Percentiles rank a stretch among this genome's conserved stretches.
phyloP scores from a whole-genome alignment of 441 rosid species.

The Eruca vesicaria region DNA sequence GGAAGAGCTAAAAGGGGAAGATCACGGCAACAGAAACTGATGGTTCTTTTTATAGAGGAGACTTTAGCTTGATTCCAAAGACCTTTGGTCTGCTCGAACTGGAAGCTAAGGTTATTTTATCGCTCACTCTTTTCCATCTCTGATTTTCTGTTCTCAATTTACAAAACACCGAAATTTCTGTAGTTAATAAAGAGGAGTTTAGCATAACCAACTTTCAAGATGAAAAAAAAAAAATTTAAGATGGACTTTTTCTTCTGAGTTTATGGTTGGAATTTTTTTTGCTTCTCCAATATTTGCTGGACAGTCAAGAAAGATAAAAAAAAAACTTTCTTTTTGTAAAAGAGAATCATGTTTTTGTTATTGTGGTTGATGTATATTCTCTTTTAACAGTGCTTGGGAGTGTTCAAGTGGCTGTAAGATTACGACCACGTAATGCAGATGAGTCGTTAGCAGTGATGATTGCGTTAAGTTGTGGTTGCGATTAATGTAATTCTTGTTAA shows the following conservation, averaged over 20 bases:
- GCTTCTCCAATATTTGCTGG: not conserved
- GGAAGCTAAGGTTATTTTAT: not conserved
- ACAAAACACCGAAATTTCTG: too few species aligned
- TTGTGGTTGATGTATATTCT: not conserved
- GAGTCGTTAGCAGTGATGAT: conserved; percentile 78
- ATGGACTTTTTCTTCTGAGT: too few species aligned
- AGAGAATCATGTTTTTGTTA: not conserved
- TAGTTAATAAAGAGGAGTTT: not conserved
- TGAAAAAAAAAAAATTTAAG: too few species aligned
- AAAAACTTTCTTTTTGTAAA: not conserved
- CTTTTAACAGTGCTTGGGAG: conserved; percentile 69
- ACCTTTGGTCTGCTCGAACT: not conserved
- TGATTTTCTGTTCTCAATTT: not conserved
- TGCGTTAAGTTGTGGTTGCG: conserved; percentile 71
- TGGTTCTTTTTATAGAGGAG: not conserved
- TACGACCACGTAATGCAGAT: conserved; percentile 80
- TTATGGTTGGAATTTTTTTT: too few species aligned
- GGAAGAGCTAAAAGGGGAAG: too few species aligned
- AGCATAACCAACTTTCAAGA: not conserved
- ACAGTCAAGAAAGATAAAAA: not conserved
- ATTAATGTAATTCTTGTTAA: not conserved
- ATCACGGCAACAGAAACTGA: too few species aligned
- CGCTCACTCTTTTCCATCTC: not conserved
- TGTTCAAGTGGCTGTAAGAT: conserved; percentile 87
- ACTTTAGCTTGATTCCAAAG: not conserved